phyloP scores from a whole-genome alignment of 306 rosid genomes.

The Fagus sylvatica region DNA sequence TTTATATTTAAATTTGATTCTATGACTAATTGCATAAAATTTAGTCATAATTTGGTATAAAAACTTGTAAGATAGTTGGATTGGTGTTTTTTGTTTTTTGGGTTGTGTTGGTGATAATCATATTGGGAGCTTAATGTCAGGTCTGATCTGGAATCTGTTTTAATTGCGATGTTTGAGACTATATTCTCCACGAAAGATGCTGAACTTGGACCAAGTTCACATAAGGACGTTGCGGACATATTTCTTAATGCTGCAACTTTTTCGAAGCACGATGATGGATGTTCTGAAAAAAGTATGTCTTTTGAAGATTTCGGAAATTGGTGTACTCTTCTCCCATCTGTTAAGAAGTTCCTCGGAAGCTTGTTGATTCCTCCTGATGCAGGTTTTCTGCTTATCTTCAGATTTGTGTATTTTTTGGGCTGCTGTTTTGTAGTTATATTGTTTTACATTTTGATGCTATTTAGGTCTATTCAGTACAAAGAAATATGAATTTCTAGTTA shows the following conservation, averaged over 20 bases:
- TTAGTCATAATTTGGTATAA: background rate
- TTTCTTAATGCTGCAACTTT: slow-evolving; percentile 72
- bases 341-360: slow-evolving; percentile 83
- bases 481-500: too few species aligned
- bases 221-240: slow-evolving; percentile 44
- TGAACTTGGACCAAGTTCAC: slow-evolving; percentile 50
- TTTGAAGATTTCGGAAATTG: slow-evolving; percentile 79
- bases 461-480: background rate
- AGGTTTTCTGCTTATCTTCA: slow-evolving; percentile 43
- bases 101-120: slow-evolving; percentile 30
- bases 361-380: slow-evolving; percentile 67
- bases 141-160: slow-evolving; percentile 75
- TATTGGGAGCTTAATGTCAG: slow-evolving; percentile 49
- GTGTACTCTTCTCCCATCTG: slow-evolving; percentile 70
- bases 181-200: slow-evolving; percentile 43
- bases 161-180: slow-evolving; percentile 48
- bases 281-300: slow-evolving; percentile 53
- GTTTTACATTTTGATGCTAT: background rate
- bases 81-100: background rate
- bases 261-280: slow-evolving; percentile 43
- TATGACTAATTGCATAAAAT: too few species aligned
- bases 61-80: background rate
- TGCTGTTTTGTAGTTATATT: background rate
- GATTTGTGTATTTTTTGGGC: slow-evolving; percentile 6
- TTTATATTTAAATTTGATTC: background rate